Percentiles rank a stretch among this genome's conserved stretches.
Conservation (phyloP, 768 basidiomycete genomes). For the Lentinula aciculospora region DNA sequence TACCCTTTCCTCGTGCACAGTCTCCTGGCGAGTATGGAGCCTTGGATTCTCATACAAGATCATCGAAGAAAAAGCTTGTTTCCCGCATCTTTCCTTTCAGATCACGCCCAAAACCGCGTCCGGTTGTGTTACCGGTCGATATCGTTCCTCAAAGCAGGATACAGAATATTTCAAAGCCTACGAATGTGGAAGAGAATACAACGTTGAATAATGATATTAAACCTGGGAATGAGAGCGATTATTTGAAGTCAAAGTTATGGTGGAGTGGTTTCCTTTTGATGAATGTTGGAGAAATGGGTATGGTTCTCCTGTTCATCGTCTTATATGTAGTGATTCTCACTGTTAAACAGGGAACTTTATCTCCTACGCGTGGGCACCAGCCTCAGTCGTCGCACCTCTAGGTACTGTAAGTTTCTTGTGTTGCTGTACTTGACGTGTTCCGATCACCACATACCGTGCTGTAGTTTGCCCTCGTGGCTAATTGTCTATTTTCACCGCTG, state of each 20-base stretch:
- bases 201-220: slow-evolving; percentile 17
- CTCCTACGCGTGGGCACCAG: slow-evolving; percentile 85
- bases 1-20: slow-evolving; percentile 3
- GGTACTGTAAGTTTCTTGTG: slow-evolving; percentile 67
- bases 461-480: slow-evolving; percentile 89
- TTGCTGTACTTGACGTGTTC: slow-evolving; percentile 5
- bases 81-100: slow-evolving; percentile 31
- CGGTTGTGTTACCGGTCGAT: slow-evolving; percentile 32
- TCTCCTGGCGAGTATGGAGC: background rate
- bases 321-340: background rate
- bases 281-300: slow-evolving; percentile 77
- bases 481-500: slow-evolving; percentile 89
- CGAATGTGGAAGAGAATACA: slow-evolving; percentile 14
- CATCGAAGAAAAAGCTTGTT: slow-evolving; percentile 22
- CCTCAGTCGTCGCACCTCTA: slow-evolving; percentile 89
- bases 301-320: background rate
- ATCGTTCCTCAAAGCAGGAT: slow-evolving; percentile 30
- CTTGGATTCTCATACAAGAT: background rate
- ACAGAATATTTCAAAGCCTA: slow-evolving; percentile 19
- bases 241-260: slow-evolving; percentile 85
- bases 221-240: slow-evolving; percentile 58
- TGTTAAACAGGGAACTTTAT: slow-evolving; percentile 67
- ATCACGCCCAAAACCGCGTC: slow-evolving; percentile 17
- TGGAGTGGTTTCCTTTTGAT: slow-evolving; percentile 87
- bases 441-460: background rate